Percentiles rank a stretch among this genome's conserved stretches.
Conservation (phyloP, 1,139 yeast genomes). For the Magnusiomyces magnusii region DNA sequence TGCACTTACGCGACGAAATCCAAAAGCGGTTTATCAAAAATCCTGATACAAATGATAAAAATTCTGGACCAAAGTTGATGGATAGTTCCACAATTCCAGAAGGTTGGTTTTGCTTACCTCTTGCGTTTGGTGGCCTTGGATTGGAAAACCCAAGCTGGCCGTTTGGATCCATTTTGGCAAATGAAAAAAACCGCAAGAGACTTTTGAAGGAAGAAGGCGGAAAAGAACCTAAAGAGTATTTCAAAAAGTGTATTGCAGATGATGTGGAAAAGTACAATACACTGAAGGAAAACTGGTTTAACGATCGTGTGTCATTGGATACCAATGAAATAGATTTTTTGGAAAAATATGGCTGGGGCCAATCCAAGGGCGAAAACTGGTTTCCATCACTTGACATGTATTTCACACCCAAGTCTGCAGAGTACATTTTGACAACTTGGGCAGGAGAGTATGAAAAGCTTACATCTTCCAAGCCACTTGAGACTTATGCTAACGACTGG, state of each 20-base stretch:
- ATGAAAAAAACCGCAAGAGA: background rate
- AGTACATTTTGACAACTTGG: constrained; percentile 10
- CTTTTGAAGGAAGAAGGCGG: background rate
- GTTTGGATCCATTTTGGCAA: background rate
- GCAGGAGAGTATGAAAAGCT: constrained; percentile 2
- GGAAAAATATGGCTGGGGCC: constrained; percentile 1
- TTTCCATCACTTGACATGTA: constrained; percentile 10
- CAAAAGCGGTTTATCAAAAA: constrained; percentile 7
- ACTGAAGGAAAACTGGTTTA: constrained; percentile 3
- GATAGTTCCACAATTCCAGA: constrained; percentile 8
- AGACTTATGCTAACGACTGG: background rate
- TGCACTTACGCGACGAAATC: constrained; percentile 4
- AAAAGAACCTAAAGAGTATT: constrained; percentile 1
- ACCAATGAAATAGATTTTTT: constrained; percentile 6
- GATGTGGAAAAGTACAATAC: constrained; percentile 11
- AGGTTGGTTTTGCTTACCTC: constrained; percentile 19
- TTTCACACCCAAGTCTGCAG: constrained; percentile 5
- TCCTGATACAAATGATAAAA: background rate
- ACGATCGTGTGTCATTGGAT: background rate
- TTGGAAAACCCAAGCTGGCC: constrained; percentile 13
- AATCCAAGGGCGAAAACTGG: background rate
- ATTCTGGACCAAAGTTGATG: background rate
- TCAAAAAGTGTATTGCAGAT: constrained; percentile 10
- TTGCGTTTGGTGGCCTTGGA: constrained; percentile 18
- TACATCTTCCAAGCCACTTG: background rate